Base-by-base conservation (phyloP, 371 early-diverging fungal species). In the Gilbertella persicaria region DNA sequence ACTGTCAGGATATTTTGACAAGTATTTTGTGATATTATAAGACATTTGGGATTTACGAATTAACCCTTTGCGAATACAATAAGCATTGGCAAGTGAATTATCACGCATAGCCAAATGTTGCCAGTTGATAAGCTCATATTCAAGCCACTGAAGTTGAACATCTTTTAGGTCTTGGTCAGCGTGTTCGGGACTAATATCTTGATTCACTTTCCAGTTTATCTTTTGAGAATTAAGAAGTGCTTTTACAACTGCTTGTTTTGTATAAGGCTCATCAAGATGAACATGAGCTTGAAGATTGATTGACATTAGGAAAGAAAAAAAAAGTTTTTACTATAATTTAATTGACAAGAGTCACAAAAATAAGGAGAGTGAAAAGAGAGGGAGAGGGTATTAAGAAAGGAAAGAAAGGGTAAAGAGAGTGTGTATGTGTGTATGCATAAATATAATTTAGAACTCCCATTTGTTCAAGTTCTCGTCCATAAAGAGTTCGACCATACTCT, bases 11-110 rank as follows among this genome's bases (percentile, higher is more conserved):
- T 83, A 44, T 53, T 88, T 88, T 39, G 73, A 68, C n/a, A 78
- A 50, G 38, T 80, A 83, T 26, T 80, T 78, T 17, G 72, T 70
- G 36, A 86, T 58, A 55, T 84, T 83, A 64, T 80, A 83, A 3
- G 84, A 70, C 50, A 84, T 63, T 45, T 87, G 86, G 5, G 85
- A 81, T 39, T 87, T 87, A 30, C 87, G 78, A 37, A 87, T 87
- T 17, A 87, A 63, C 0, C 86, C 86, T 51, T 86, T 87, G 43
- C 87, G 80, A 44, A 85, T 84, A 58, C 85, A 85, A 52, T 85
- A 87, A 14, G 86, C 81, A 54, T 69, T 82, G 29, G 77, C 69
- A 19, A 85, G 38, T 1, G 64, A 46, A 4, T 60, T 37, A 10
- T 60, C 35, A 2, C 60, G 62, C 23, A 58, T 54, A 28, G 77